Percentiles rank a stretch among this genome's conserved stretches.
phyloP scores from a whole-genome alignment of 257 asterid genomes.

The Solanum tarapatanum region DNA sequence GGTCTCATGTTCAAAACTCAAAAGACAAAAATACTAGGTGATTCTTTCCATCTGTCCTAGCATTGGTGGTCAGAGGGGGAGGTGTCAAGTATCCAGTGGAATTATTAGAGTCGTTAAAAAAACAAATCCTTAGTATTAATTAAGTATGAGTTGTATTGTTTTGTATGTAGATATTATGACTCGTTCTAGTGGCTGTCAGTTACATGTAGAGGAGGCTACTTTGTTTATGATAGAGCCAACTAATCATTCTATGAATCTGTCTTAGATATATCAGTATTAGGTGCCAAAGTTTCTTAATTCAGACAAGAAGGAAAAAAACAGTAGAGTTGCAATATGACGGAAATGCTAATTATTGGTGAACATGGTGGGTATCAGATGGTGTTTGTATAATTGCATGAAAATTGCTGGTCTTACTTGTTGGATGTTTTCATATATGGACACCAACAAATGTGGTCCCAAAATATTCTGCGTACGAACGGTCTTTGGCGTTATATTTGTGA shows the following conservation, averaged over 20 bases:
- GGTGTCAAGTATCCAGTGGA: neutral
- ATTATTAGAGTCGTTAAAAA: no score
- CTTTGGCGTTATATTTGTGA: neutral
- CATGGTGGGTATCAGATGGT: neutral
- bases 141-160: neutral
- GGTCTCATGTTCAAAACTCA: no score
- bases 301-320: no score
- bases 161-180: neutral
- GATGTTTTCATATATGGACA: neutral
- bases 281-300: neutral
- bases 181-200: neutral
- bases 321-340: neutral
- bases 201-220: neutral
- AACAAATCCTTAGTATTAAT: no score
- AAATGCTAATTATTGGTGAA: neutral
- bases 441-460: neutral
- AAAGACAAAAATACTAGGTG: no score
- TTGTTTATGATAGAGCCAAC: neutral
- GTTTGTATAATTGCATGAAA: neutral
- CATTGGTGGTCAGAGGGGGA: no score
- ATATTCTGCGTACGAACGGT: neutral
- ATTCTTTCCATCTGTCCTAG: no score
- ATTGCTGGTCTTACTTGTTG: neutral
- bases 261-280: neutral
- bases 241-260: neutral